Evolutionary conservation across 2,329 filamentous ascomycete species (phyloP).

Genomic region (Metarhizium brunneum): DNA sequence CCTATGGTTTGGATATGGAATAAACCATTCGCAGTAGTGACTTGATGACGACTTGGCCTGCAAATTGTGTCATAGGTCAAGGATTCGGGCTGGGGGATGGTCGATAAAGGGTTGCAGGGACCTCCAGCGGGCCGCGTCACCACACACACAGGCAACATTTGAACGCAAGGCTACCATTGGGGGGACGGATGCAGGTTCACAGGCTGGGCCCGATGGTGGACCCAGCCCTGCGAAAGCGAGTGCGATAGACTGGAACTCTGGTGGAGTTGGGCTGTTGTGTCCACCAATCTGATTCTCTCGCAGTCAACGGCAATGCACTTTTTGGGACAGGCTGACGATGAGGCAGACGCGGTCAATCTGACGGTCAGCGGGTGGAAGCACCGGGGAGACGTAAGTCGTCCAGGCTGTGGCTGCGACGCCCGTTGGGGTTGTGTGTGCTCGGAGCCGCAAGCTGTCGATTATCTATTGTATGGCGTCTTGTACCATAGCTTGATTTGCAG

Average conservation of each 20-base stretch:
- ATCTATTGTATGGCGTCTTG: too few relatives aligned
- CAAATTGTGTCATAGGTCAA: neutral
- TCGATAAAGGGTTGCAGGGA: neutral
- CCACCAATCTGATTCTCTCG: neutral
- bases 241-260: neutral
- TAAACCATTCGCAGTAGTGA: neutral
- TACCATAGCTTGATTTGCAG: too few relatives aligned
- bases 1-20: neutral
- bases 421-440: too few relatives aligned
- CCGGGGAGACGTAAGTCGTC: neutral
- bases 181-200: neutral
- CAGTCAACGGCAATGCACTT: neutral
- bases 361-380: neutral
- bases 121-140: conserved; percentile 10
- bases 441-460: too few relatives aligned
- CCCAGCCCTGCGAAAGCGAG: neutral
- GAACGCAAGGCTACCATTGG: conserved; percentile 1
- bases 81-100: neutral
- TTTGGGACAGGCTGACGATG: conserved; percentile 1
- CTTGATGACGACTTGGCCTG: too few relatives aligned
- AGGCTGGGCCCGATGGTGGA: neutral
- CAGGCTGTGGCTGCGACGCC: conserved; percentile 1
- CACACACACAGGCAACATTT: conserved; percentile 5
- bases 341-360: neutral
- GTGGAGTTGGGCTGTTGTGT: neutral